A percentile compares a stretch with the other conserved stretches of the same genome.
Conservation (phyloP, 1,139 yeast species). For the Meyerozyma sp. region DNA sequence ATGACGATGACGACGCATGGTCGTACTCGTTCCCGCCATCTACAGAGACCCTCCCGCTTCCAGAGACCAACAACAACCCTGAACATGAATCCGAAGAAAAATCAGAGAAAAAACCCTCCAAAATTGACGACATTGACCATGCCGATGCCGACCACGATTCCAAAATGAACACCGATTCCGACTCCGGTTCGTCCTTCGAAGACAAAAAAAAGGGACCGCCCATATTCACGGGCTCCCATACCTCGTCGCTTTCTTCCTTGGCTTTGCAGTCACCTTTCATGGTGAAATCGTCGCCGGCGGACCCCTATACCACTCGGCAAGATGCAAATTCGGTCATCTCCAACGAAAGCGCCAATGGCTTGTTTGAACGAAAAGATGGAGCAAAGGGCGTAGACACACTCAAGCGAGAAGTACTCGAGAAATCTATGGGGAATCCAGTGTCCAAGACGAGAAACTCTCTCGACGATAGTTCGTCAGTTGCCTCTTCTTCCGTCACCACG, state of each 20-base stretch:
- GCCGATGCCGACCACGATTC: not conserved
- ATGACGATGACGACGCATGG: slow-evolving; percentile 42
- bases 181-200: not conserved
- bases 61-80: not conserved
- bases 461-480: not conserved
- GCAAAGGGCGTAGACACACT: not conserved
- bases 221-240: not conserved
- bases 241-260: slow-evolving; percentile 21
- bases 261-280: slow-evolving; percentile 34
- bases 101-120: too few species aligned
- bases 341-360: slow-evolving; percentile 20
- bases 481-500: slow-evolving; percentile 2
- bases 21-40: slow-evolving; percentile 42
- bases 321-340: slow-evolving; percentile 44
- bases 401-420: not conserved
- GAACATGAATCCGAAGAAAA: not conserved
- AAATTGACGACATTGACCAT: not conserved
- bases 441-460: slow-evolving; percentile 5
- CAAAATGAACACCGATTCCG: not conserved
- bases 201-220: not conserved
- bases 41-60: slow-evolving; percentile 21
- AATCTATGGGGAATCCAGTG: not conserved
- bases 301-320: slow-evolving; percentile 53
- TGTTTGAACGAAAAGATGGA: slow-evolving; percentile 4
- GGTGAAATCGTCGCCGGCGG: slow-evolving; percentile 49